Conservation (phyloP, 345 rosid genomes). For the Cardamine occulta region DNA sequence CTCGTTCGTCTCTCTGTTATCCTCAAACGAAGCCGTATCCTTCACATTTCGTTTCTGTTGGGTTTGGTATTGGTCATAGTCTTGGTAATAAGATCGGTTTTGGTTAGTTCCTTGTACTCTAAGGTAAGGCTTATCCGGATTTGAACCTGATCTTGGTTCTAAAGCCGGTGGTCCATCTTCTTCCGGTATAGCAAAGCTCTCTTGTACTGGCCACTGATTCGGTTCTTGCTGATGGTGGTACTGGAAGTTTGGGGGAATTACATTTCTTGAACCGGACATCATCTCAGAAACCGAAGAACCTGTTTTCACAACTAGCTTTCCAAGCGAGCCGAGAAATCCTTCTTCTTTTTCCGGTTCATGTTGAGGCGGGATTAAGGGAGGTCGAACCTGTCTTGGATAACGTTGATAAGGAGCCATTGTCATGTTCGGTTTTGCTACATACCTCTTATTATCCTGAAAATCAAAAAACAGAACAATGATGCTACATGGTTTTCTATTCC, state of each 20-base stretch:
- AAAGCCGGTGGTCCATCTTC: slow-evolving; percentile 77
- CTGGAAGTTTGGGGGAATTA: slow-evolving; percentile 46
- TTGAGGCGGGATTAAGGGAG: slow-evolving; percentile 71
- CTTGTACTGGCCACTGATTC: slow-evolving; percentile 78
- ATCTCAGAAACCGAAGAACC: slow-evolving; percentile 71
- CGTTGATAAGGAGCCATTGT: slow-evolving; percentile 62
- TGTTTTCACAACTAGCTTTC: slow-evolving; percentile 68
- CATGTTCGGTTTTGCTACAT: slow-evolving; percentile 48
- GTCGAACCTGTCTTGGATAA: slow-evolving; percentile 65
- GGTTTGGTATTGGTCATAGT: slow-evolving; percentile 52
- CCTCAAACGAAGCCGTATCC: slow-evolving; percentile 67
- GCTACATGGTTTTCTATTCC: background rate
- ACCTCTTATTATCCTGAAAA: slow-evolving; percentile 51
- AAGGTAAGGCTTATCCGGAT: slow-evolving; percentile 59
- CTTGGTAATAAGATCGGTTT: slow-evolving; percentile 52
- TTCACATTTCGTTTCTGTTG: slow-evolving; percentile 49
- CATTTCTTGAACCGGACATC: slow-evolving; percentile 51
- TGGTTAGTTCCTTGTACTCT: slow-evolving; percentile 54
- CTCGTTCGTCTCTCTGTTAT: slow-evolving; percentile 74
- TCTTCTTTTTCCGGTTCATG: slow-evolving; percentile 71
- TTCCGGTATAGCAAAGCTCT: slow-evolving; percentile 74
- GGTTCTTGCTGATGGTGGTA: slow-evolving; percentile 45
- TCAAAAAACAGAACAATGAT: slow-evolving; percentile 1
- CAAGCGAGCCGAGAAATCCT: slow-evolving; percentile 73
- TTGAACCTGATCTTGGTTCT: slow-evolving; percentile 57